Evolutionary conservation across 768 basidiomycete genomes (phyloP).

Genomic region (Hericium rajendrae): DNA sequence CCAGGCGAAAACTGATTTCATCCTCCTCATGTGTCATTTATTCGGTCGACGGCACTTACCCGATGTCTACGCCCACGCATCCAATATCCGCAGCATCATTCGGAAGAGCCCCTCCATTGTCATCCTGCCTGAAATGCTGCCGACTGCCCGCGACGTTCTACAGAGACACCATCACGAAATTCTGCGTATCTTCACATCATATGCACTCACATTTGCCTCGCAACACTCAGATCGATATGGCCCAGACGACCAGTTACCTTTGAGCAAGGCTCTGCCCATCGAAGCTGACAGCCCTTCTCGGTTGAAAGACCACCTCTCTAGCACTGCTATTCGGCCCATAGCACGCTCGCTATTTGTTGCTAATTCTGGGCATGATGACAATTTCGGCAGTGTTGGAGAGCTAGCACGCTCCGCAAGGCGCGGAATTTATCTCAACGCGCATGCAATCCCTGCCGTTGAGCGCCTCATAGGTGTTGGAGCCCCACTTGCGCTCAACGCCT

Average conservation of each 20-base stretch:
- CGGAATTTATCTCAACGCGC: conserved; percentile 47
- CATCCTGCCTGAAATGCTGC: conserved; percentile 40
- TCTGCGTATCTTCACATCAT: conserved; percentile 43
- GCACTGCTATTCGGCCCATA: conserved; percentile 27
- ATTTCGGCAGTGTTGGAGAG: conserved; percentile 41
- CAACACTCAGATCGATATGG: conserved; percentile 31
- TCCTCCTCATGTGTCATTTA: conserved; percentile 52
- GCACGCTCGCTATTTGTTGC: conserved; percentile 58
- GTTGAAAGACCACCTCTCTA: conserved; percentile 29
- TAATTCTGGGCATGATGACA: conserved; percentile 55
- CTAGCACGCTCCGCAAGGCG: conserved; percentile 39
- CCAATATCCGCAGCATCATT: conserved; percentile 26
- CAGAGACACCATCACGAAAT: conserved; percentile 38
- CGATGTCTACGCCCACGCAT: conserved; percentile 28
- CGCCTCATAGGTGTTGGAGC: conserved; percentile 22
- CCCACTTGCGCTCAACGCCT: conserved; percentile 43
- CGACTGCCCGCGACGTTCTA: conserved; percentile 32
- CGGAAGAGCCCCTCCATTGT: conserved; percentile 47
- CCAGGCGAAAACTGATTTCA: conserved; percentile 38
- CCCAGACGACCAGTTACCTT: conserved; percentile 36
- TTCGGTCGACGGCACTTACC: conserved; percentile 55
- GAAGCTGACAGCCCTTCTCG: conserved; percentile 6
- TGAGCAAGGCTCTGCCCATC: conserved; percentile 27
- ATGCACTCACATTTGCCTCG: conserved; percentile 39
- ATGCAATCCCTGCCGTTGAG: conserved; percentile 50